A percentile compares a stretch with the other conserved stretches of the same genome.
Evolutionary conservation across 805 yeast species (phyloP).

Genomic region (Zygosaccharomyces kombuchaensis): DNA sequence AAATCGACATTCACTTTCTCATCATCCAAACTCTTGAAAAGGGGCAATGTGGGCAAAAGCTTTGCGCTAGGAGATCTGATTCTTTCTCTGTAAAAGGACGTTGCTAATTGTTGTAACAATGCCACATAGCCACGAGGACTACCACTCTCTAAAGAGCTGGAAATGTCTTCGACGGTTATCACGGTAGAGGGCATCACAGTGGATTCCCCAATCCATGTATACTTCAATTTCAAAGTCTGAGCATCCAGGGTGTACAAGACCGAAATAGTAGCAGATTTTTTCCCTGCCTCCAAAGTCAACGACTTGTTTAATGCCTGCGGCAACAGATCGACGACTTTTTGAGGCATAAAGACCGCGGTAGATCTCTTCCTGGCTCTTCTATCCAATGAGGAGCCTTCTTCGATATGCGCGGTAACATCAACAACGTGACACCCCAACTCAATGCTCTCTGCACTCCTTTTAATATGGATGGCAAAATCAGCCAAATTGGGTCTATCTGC

Average conservation of each 20-base stretch:
- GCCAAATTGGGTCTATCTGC: constrained; percentile 37
- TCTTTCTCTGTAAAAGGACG: constrained; percentile 26
- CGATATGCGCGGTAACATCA: constrained; percentile 70
- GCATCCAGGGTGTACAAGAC: constrained; percentile 79
- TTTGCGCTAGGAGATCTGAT: constrained; percentile 16
- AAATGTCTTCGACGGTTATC: constrained; percentile 20
- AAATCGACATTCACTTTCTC: constrained; percentile 69
- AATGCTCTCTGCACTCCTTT: constrained; percentile 50
- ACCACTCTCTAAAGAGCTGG: constrained; percentile 16
- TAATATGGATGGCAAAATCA: constrained; percentile 83
- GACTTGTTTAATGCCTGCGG: constrained; percentile 61
- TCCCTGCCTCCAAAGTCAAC: constrained; percentile 57
- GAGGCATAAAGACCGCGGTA: constrained; percentile 83
- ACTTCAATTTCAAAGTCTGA: constrained; percentile 62
- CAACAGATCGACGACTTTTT: constrained; percentile 58
- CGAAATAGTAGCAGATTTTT: constrained; percentile 62
- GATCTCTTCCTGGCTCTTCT: constrained; percentile 88
- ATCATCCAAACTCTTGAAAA: constrained; percentile 80
- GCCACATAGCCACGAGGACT: constrained; percentile 13
- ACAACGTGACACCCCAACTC: constrained; percentile 84
- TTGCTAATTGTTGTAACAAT: constrained; percentile 23
- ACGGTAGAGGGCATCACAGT: constrained; percentile 53
- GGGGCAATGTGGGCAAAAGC: constrained; percentile 44
- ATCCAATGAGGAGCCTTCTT: constrained; percentile 72
- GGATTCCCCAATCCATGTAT: constrained; percentile 73